Evolutionary conservation across 192 early-diverging fungal genomes (phyloP).

Genomic region (Coemansia sp.): DNA sequence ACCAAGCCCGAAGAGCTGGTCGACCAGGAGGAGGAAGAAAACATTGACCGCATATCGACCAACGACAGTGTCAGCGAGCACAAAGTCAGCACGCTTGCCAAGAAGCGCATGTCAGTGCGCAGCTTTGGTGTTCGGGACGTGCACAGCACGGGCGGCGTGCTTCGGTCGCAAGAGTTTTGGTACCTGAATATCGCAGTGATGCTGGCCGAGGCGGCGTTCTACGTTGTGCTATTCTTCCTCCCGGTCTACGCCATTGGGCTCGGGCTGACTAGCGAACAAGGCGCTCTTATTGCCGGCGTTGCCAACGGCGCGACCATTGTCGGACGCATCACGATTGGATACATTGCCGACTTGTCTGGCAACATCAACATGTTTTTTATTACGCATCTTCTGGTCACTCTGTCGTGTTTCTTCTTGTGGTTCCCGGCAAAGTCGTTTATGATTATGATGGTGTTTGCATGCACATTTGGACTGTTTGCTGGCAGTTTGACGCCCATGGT

Average conservation of each 20-base stretch:
- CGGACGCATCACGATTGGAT: constrained; percentile 66
- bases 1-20: constrained; percentile 54
- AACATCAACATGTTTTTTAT: constrained; percentile 58
- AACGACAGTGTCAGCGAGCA: constrained; percentile 37
- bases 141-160: constrained; percentile 45
- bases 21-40: constrained; percentile 49
- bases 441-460: constrained; percentile 54
- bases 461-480: constrained; percentile 52
- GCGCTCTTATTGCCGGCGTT: constrained; percentile 64
- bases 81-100: constrained; percentile 39
- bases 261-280: constrained; percentile 59
- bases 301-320: constrained; percentile 65
- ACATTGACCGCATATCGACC: constrained; percentile 29
- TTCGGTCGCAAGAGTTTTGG: constrained; percentile 54
- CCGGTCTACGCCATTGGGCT: constrained; percentile 60
- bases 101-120: constrained; percentile 56
- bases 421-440: constrained; percentile 56
- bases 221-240: constrained; percentile 48
- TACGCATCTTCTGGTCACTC: constrained; percentile 47
- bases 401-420: constrained; percentile 53
- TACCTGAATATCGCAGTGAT: constrained; percentile 55
- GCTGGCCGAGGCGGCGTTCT: constrained; percentile 54
- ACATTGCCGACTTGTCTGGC: constrained; percentile 60
- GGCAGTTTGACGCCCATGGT: constrained; percentile 55
- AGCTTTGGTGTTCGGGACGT: constrained; percentile 57